These are phyloP conservation scores for Boletus huronensis DNA, from an alignment of 768 basidiomycete genomes.

Conservation along the genomic window DNA sequence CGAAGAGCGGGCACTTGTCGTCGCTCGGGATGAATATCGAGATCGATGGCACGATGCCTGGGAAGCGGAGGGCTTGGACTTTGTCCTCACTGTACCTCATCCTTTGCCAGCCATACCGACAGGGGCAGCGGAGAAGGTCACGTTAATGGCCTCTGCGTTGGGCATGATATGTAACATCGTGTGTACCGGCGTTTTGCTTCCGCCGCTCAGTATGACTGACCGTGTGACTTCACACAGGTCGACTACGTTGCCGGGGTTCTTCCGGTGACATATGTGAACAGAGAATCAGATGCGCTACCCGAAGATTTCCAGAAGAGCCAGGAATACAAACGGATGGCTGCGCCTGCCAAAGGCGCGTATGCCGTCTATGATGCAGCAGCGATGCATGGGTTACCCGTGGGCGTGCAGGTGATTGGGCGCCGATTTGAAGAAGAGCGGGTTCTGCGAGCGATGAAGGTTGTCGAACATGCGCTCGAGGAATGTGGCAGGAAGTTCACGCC, in stretches of 20 bases:
- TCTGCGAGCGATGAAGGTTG: constrained; percentile 62
- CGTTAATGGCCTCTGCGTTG: constrained; percentile 32
- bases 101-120: constrained; percentile 38
- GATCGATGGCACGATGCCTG: constrained; percentile 37
- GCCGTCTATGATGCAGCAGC: constrained; percentile 53
- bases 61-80: constrained; percentile 39
- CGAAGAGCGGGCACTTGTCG: constrained; percentile 29
- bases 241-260: constrained; percentile 60
- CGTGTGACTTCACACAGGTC: constrained; percentile 30
- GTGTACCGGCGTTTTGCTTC: constrained; percentile 14
- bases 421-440: constrained; percentile 73
- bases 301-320: constrained; percentile 25
- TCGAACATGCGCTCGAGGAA: constrained; percentile 35
- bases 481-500: constrained; percentile 23
- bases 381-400: constrained; percentile 68
- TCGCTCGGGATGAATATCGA: constrained; percentile 25
- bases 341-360: constrained; percentile 45
- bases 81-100: constrained; percentile 39
- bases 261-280: constrained; percentile 53
- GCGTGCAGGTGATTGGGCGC: constrained; percentile 61
- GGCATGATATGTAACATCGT: constrained; percentile 45
- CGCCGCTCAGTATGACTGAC: not conserved
- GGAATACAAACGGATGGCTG: constrained; percentile 36
- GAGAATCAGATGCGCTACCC: constrained; percentile 39
- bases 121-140: constrained; percentile 32